Evolutionary conservation across 2,329 filamentous ascomycete species (phyloP), one percentile per base, ranked within the genome.

Genomic region (Diplodia mutila): DNA sequence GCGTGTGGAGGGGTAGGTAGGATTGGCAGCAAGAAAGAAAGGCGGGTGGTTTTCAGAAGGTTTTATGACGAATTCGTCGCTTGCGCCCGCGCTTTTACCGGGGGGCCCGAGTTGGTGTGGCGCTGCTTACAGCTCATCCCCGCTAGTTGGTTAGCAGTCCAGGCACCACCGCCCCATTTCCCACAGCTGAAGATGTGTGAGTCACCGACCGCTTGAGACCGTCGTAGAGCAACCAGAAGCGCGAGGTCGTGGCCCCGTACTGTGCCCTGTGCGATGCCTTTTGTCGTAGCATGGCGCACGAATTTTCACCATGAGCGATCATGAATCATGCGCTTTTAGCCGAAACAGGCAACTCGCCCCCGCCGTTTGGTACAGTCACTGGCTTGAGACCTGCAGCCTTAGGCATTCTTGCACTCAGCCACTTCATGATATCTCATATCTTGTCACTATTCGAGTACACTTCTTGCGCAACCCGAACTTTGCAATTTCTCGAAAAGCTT

Each of bases 61-160:
- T 66, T 66, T 66, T 57, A 66, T 55, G 61, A 64, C 61, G 48
- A 64, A n/a, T 52, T 27, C 48, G 61, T 25, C 48, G 18, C 32
- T 55, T 37, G 32, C 23, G 49, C 9, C 53, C 53, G 53, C 53
- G 25, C n/a, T 55, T 55, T 55, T 55, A 2, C 53, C 53, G 53
- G 29, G 16, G 29, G 29, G 9, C 11, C 25, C 49, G 23, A 48
- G 42, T 48, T 16, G n/a, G n/a, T n/a, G 48, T 27, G 25, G 49
- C 49, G 23, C 12, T 27, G 23, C 23, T 51, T 46, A 46, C 42
- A 42, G 48, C 23, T 12, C 48, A 51, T 51, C 48, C n/a, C n/a
- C 23, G 27, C 23, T 25, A 25, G 23, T 18, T 27, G 25, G 25
- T 12, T 21, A 51, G 14, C 25, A 16, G 23, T 34, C 51, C 51